Base-by-base conservation (phyloP, 2,329 filamentous ascomycete genomes). In the Ophiostoma ulmi region DNA sequence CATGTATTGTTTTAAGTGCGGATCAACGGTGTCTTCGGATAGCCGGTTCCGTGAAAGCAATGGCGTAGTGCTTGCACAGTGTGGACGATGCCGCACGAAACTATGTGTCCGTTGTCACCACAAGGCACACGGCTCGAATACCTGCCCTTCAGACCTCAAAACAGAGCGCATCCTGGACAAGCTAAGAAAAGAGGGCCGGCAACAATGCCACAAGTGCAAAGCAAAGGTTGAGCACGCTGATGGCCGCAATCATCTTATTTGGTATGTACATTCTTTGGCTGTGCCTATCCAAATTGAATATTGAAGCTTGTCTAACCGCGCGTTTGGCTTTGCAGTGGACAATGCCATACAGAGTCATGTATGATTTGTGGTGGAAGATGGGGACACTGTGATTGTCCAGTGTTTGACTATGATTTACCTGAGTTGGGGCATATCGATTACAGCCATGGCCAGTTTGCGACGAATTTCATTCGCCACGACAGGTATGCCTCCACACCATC, bases 171-270 rank as follows among this genome's bases (percentile, higher is more conserved):
- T 91, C n/a, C 80, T 92, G 4, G 84, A 87, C 68, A 83, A 90
- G 72, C 89, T 89, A 7, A 87, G 88, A 74, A 82, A 88, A 36
- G 83, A 89, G 69, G 90, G 90, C 35, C 94, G 90, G 89, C 89
- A 92, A 78, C 84, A 87, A 66, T 97, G 92, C 78, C 89, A 88
- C 77, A 88, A 84, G 73, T 97, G 93, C 80, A 87, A 85, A 73
- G 83, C 86, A 55, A 84, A 91, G 82, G 90, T 96, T 64, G 91
- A 96, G 78, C 81, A 93, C 68, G 90, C 90, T 75, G 91, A 94
- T 78, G 92, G 92, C 64, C 93, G 91, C 79, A 94, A 94, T 80
- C 93, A 94, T 78, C 94, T 96, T 87, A 93, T 88, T 38, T 97
- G 93, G 90, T 91, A 82, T 80, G 87, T 80, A 67, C 80, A 8